These are phyloP conservation scores for Amphibolis antarctica DNA, from an alignment of 106 monocot species.

Conservation along the genomic window DNA sequence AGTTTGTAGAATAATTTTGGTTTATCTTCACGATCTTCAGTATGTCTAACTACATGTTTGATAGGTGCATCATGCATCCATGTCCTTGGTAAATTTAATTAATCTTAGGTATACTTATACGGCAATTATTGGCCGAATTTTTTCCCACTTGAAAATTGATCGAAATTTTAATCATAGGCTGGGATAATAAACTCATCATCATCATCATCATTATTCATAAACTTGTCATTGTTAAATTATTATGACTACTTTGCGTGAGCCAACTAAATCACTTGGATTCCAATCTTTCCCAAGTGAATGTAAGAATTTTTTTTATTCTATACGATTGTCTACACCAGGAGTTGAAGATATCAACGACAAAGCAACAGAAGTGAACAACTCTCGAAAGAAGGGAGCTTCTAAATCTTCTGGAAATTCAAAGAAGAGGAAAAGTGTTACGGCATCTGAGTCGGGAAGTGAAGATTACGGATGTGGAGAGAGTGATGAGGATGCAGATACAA, in stretches of 20 bases:
- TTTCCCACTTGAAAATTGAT: neutral
- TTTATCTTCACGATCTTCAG: neutral
- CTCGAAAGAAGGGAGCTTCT: conserved; percentile 20
- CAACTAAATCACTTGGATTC: no score
- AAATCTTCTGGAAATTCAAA: conserved; percentile 25
- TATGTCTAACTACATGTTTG: neutral
- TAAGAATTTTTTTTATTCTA: neutral
- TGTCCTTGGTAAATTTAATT: no score
- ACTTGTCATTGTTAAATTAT: no score
- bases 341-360: neutral
- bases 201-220: no score
- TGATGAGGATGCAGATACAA: conserved; percentile 7
- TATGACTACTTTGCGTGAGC: no score
- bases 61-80: no score
- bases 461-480: conserved; percentile 23
- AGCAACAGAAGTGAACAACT: neutral
- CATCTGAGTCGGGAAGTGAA: conserved; percentile 45
- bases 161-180: no score
- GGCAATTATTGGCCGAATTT: neutral
- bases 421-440: conserved; percentile 37
- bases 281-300: no score
- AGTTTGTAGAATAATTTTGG: neutral
- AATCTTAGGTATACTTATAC: neutral
- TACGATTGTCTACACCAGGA: neutral
- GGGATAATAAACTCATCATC: no score